These are phyloP conservation scores for Alternaria gansuensis DNA, from an alignment of 2,329 filamentous ascomycete species.

Conservation along the genomic window DNA sequence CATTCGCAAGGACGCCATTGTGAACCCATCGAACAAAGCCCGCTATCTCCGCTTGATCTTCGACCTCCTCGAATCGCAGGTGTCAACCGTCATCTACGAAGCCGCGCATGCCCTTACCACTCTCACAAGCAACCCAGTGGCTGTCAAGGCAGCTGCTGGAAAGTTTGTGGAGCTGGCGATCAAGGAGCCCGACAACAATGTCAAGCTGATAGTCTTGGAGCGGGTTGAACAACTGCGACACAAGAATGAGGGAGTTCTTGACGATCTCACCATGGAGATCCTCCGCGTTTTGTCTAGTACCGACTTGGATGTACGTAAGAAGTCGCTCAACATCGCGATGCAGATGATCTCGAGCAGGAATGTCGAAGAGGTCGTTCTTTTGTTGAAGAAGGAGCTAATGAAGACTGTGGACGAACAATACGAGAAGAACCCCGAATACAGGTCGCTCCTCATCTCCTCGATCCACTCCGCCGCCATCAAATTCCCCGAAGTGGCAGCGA, in stretches of 20 bases:
- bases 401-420: constrained; percentile 99
- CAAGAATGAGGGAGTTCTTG: constrained; percentile 88
- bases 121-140: constrained; percentile 94
- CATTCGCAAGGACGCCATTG: constrained; percentile 95
- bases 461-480: constrained; percentile 99
- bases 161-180: constrained; percentile 98
- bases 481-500: constrained; percentile 96
- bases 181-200: constrained; percentile 98
- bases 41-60: constrained; percentile 95
- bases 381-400: constrained; percentile 95
- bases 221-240: constrained; percentile 87
- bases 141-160: constrained; percentile 92
- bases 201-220: constrained; percentile 97
- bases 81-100: constrained; percentile 96
- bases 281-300: constrained; percentile 92
- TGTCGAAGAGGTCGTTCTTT: constrained; percentile 93
- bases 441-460: constrained; percentile 92
- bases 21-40: constrained; percentile 94
- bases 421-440: constrained; percentile 73
- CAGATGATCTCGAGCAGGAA: constrained; percentile 99
- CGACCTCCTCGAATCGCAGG: constrained; percentile 89
- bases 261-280: constrained; percentile 97
- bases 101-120: constrained; percentile 93
- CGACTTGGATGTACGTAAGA: constrained; percentile 93
- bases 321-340: constrained; percentile 87